Base-by-base conservation (phyloP, 164 flowering plant genomes). In the Chimonanthus salicifolius region DNA sequence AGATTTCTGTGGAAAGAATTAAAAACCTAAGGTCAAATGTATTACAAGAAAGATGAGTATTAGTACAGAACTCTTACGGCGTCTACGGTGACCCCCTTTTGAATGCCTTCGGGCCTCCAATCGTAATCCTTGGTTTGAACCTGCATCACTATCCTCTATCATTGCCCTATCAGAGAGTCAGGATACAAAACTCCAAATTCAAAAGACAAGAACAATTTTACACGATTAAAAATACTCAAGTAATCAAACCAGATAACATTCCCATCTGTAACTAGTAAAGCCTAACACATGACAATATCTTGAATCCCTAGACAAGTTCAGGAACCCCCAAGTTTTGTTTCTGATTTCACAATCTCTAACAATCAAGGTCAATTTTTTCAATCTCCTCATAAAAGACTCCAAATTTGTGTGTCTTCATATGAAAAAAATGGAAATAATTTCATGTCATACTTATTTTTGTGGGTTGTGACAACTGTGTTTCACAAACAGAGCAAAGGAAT, bases 21-120 rank as follows among this genome's bases (percentile, higher is more conserved):
- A 71, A 46, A 58, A 58, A 66, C 11, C n/a, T 2, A 4, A 2
- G 45, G 11, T 6, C 33, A 62, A 60, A 51, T 18, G 64, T 5
- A n/a, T 48, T 18, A 44, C 9, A 50, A 18, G 64, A 18, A 49
- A 72, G 51, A 7, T 60, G 20, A 45, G 63, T 11, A 21, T 9
- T 49, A 46, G 47, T 4, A 64, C 58, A 50, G 21, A 51, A 64
- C 51, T 16, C 58, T 21, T 89, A 93, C 93, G 82, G 72, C 73
- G 80, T 77, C 69, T 81, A 21, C 83, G 88, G 58, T 74, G 85
- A 75, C 84, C 86, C 79, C 72, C 72, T 76, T 46, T 81, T 50
- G 80, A 75, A 65, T 21, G 68, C 68, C 72, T 71, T 45, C n/a
- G 2, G 68, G 65, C 79, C 64, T 71, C 62, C 51, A 66, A 68